Conservation (phyloP, 116 monocot species). For the Trichopus zeylanicus region DNA sequence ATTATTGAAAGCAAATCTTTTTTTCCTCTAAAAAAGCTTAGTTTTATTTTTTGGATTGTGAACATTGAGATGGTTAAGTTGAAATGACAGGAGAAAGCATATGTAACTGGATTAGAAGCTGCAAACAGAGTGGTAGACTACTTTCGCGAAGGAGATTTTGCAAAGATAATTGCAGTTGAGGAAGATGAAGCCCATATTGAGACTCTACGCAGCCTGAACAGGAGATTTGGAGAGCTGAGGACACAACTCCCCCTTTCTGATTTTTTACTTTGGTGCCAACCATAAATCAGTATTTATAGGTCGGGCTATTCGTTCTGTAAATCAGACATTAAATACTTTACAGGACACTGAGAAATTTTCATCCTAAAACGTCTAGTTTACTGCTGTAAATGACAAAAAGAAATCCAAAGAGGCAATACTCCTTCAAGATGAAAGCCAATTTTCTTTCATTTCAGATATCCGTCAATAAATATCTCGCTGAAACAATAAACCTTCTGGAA, state of each 20-base stretch:
- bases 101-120: slow-evolving; percentile 75
- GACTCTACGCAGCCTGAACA: slow-evolving; percentile 34
- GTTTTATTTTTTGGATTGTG: background rate
- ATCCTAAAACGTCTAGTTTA: too few relatives aligned
- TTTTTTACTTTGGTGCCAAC: slow-evolving; percentile 4
- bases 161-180: slow-evolving; percentile 59
- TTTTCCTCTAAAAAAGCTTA: background rate
- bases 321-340: too few relatives aligned
- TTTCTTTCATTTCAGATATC: too few relatives aligned
- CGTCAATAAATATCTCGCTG: too few relatives aligned
- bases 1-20: background rate
- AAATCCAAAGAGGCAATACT: too few relatives aligned
- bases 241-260: slow-evolving; percentile 37
- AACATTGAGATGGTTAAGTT: background rate
- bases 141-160: slow-evolving; percentile 46
- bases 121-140: slow-evolving; percentile 65
- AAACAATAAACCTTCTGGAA: too few relatives aligned
- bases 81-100: slow-evolving; percentile 86
- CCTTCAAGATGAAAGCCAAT: too few relatives aligned
- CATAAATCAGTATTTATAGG: too few relatives aligned
- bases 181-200: slow-evolving; percentile 68
- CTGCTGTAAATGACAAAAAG: too few relatives aligned
- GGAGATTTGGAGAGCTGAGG: slow-evolving; percentile 36
- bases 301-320: too few relatives aligned
- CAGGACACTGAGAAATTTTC: too few relatives aligned